phyloP scores from a whole-genome alignment of 225 moss, liverwort and hornwort genomes.

The Antitrichia curtipendula region DNA sequence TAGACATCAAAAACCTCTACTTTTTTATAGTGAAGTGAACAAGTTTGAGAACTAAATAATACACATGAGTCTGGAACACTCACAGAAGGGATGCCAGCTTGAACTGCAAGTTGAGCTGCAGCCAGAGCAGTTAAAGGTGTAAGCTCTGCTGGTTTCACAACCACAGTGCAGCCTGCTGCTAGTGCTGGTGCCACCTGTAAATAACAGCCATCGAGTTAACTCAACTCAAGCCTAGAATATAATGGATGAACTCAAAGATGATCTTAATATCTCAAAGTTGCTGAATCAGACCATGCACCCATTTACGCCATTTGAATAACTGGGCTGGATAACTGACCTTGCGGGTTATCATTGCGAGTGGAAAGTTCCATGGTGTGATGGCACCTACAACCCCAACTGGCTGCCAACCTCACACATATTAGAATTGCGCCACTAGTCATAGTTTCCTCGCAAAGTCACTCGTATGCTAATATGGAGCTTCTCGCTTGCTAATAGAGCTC shows the following conservation, averaged over 20 bases:
- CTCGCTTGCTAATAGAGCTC: background rate
- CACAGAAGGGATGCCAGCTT: conserved; percentile 95
- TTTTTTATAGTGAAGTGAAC: background rate
- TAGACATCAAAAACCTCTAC: too few relatives aligned
- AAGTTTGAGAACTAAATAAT: background rate
- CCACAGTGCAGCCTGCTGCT: conserved; percentile 94
- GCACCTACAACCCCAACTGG: conserved; percentile 95
- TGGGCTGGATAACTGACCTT: conserved; percentile 42
- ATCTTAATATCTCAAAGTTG: background rate
- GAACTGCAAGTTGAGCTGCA: conserved; percentile 76
- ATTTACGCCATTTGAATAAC: background rate
- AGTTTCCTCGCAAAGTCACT: background rate
- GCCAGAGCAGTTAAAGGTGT: conserved; percentile 91
- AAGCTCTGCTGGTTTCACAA: conserved; percentile 88
- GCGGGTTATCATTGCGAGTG: conserved; percentile 96
- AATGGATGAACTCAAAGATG: background rate
- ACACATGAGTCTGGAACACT: background rate
- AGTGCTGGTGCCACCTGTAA: conserved; percentile 93
- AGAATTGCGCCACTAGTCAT: background rate
- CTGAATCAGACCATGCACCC: background rate
- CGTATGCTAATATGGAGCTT: background rate
- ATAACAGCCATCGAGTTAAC: background rate
- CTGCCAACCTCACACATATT: conserved; percentile 33
- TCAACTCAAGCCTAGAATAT: background rate
- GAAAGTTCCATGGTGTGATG: conserved; percentile 99